phyloP scores from a whole-genome alignment of 768 basidiomycete species.

The Lactarius akahatsu region DNA sequence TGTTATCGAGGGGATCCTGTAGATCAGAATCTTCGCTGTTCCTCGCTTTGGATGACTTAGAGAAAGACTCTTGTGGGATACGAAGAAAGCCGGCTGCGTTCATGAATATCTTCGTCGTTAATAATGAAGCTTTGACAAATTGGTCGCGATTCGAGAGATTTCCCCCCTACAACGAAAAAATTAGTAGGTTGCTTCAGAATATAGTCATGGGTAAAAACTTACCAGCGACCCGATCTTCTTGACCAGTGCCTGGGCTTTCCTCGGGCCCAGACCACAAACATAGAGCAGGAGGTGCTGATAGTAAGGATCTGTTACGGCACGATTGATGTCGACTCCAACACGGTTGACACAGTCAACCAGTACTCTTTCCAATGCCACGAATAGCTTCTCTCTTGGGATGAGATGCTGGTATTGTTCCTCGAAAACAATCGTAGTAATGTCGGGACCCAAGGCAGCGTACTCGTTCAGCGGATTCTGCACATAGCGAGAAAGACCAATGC shows the following conservation, averaged over 20 bases:
- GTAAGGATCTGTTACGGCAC: conserved; percentile 83
- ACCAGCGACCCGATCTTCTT: conserved; percentile 79
- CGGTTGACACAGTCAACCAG: conserved; percentile 89
- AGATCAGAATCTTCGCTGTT: conserved; percentile 63
- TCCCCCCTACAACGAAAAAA: conserved; percentile 60
- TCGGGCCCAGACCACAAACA: conserved; percentile 89
- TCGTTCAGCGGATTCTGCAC: conserved; percentile 93
- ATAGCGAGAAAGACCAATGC: conserved; percentile 90
- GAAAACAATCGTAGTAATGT: conserved; percentile 80
- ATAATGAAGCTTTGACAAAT: conserved; percentile 75
- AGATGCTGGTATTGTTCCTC: conserved; percentile 85
- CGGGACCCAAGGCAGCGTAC: conserved; percentile 83
- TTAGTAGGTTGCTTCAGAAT: conserved; percentile 7
- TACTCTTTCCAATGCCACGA: conserved; percentile 77
- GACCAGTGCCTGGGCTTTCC: conserved; percentile 84
- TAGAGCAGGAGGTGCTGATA: conserved; percentile 87
- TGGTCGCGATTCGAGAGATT: conserved; percentile 84
- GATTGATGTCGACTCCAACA: conserved; percentile 96
- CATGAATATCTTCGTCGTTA: conserved; percentile 86
- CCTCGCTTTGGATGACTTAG: conserved; percentile 57
- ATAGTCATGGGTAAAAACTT: conserved; percentile 33
- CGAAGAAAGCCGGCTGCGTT: conserved; percentile 92
- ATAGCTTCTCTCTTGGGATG: conserved; percentile 80
- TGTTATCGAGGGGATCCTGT: conserved; percentile 90
- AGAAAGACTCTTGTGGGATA: conserved; percentile 71